Base-by-base conservation (phyloP, 176 grass and related monocot genomes). In the Lolium perenne region DNA sequence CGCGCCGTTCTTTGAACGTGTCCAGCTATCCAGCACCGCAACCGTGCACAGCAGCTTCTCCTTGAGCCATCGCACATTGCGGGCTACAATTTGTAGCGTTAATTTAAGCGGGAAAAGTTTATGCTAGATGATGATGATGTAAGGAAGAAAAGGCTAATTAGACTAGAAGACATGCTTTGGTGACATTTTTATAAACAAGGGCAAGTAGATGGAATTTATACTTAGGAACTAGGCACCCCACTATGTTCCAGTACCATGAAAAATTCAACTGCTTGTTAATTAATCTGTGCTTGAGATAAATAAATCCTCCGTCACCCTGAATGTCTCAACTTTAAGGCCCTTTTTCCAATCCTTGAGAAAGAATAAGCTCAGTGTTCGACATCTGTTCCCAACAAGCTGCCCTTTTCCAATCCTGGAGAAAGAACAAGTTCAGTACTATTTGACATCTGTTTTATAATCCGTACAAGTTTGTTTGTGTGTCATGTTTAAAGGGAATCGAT, bases 181-280 rank as follows among this genome's bases (percentile, higher is more conserved):
- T 55, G 7, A 77, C 56, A 49, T 50, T 69, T 61, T 7, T 18
- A 47, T 76, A 85, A 89, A 81, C 51, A 82, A 90, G 84, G 66
- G 66, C 79, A 86, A 2, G 45, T 22, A 74, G 46, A 76, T 8
- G 38, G 80, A 64, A 75, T 74, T 25, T 50, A 74, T 74, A 47
- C 65, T 79, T 79, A 79, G 80, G 74, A 63, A 72, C 41, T 83
- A 72, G 55, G 74, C 66, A 48, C 74, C 79, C 73, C 74, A 74
- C 38, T 74, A 68, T 47, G 57, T 65, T 55, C 47, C 38, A 21
- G 61, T 71, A 32, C 51, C 43, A 63, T 43, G 43, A 72, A 78
- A 86, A 86, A 63, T 57, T 66, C 80, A 86, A 83, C 41, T 86
- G 38, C 38, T 68, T 91, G 38, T 76, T 91, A 84, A 91, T 75